phyloP scores from a whole-genome alignment of 225 moss, liverwort and hornwort genomes.

The Antitrichia curtipendula region DNA sequence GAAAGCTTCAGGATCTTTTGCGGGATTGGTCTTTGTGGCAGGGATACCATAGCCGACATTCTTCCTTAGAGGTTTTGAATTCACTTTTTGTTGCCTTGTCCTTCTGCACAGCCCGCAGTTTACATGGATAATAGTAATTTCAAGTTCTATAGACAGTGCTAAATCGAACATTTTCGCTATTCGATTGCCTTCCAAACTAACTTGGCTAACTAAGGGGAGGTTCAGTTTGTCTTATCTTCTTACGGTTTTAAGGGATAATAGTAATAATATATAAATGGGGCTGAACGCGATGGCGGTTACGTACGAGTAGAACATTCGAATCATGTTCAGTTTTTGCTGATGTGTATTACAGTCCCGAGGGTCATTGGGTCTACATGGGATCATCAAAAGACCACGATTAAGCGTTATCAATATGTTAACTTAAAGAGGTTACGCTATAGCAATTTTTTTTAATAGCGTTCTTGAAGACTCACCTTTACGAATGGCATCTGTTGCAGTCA shows the following conservation, averaged over 20 bases:
- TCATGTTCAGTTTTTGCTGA: not conserved
- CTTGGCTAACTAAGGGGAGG: not conserved
- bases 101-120: not conserved
- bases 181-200: not conserved
- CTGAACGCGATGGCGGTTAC: not conserved
- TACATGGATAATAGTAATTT: not conserved
- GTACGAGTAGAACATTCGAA: not conserved
- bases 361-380: not conserved
- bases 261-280: not conserved
- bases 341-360: not conserved
- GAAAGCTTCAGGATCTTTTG: conserved; percentile 58
- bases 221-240: not conserved
- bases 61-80: conserved; percentile 18
- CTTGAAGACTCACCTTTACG: not conserved
- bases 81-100: not conserved
- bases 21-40: conserved; percentile 76
- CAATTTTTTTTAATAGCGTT: not conserved
- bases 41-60: conserved; percentile 39
- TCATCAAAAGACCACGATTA: not conserved
- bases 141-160: not conserved
- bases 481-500: conserved; percentile 15
- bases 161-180: not conserved
- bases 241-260: not conserved
- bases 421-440: not conserved
- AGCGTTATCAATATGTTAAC: not conserved